phyloP scores from a whole-genome alignment of 345 rosid genomes.

The Populus nigra region DNA sequence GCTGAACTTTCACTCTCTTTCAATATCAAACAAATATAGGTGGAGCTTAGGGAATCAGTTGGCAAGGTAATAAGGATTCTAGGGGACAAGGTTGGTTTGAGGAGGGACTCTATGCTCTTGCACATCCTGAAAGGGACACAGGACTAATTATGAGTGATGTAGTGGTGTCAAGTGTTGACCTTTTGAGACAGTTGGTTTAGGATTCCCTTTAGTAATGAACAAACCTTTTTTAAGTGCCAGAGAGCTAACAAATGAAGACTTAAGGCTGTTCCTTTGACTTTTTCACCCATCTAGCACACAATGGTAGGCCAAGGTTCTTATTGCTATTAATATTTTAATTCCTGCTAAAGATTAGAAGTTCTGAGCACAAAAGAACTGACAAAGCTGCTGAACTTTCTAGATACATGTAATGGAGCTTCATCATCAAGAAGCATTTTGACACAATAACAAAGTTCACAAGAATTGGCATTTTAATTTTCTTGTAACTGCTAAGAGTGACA shows the following conservation, averaged over 20 bases:
- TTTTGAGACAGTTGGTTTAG: neutral
- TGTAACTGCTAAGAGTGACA: no score
- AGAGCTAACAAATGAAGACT: neutral
- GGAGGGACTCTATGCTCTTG: neutral
- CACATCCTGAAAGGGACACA: neutral
- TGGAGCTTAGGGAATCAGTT: neutral
- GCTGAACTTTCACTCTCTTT: neutral
- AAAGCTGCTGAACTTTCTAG: no score
- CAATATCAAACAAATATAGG: neutral
- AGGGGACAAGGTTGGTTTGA: neutral
- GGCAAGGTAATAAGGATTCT: neutral
- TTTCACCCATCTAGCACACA: neutral
- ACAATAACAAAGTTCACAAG: no score
- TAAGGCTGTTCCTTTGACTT: neutral
- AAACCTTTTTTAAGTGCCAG: neutral
- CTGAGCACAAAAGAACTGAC: no score
- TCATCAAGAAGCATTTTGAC: no score
- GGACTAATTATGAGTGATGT: neutral
- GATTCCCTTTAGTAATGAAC: neutral
- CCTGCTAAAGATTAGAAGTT: no score
- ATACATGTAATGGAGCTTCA: no score
- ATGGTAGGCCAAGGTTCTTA: neutral
- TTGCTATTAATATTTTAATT: neutral
- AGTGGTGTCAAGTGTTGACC: neutral
- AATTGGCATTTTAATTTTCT: no score